These are phyloP conservation scores for Shiraia bambusicola DNA, from an alignment of 2,329 filamentous ascomycete species.

Conservation along the genomic window DNA sequence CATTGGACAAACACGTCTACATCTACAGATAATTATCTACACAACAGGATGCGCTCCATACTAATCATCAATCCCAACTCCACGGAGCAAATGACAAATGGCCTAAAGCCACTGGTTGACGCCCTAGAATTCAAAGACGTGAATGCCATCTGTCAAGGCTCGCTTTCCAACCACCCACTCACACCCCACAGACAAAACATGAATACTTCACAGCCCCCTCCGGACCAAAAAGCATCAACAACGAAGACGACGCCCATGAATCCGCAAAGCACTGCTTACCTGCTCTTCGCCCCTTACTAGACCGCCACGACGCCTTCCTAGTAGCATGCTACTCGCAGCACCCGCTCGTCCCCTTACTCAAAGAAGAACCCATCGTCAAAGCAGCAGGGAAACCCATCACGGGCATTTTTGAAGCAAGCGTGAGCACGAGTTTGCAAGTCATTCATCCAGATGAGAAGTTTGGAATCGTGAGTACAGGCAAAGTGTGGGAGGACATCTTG, in stretches of 20 bases:
- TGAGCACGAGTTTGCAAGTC: slow-evolving; percentile 63
- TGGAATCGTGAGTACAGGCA: slow-evolving; percentile 86
- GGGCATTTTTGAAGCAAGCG: slow-evolving; percentile 86
- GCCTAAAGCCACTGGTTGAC: slow-evolving; percentile 56
- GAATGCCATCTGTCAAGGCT: slow-evolving; percentile 30
- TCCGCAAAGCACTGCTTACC: slow-evolving; percentile 65
- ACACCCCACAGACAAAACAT: slow-evolving; percentile 49
- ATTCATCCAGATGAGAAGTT: slow-evolving; percentile 59
- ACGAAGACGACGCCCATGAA: slow-evolving; percentile 64
- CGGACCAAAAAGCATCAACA: slow-evolving; percentile 76
- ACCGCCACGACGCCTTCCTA: slow-evolving; percentile 71
- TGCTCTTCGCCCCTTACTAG: slow-evolving; percentile 51
- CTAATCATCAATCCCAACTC: slow-evolving; percentile 81
- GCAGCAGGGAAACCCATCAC: slow-evolving; percentile 58
- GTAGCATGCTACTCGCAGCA: slow-evolving; percentile 89
- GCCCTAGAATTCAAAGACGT: slow-evolving; percentile 49
- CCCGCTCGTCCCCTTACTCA: slow-evolving; percentile 67
- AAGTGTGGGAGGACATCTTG: slow-evolving; percentile 77
- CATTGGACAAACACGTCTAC: slow-evolving; percentile 32
- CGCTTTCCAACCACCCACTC: slow-evolving; percentile 46
- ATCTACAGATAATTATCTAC: slow-evolving; percentile 13
- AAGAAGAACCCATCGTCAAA: slow-evolving; percentile 44
- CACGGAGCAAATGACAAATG: slow-evolving; percentile 69
- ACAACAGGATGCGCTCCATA: slow-evolving; percentile 51
- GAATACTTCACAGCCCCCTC: slow-evolving; percentile 67